Conservation (phyloP, 805 yeast species). For the Candida namnaoensis region DNA sequence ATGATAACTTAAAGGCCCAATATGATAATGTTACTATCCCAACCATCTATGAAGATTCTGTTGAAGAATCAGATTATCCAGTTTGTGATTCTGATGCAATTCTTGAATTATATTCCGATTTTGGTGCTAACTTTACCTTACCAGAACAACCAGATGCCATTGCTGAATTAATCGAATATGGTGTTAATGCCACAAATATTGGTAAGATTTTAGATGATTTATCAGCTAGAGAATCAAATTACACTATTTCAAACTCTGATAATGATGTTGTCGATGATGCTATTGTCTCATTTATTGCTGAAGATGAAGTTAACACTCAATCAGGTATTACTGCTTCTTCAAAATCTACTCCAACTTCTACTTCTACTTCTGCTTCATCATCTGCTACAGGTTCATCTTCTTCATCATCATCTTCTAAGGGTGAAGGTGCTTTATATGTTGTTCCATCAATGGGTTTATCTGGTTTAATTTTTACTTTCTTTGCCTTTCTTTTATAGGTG, state of each 20-base stretch:
- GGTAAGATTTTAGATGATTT: conserved; percentile 35
- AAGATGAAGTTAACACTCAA: conserved; percentile 27
- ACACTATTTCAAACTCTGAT: conserved; percentile 26
- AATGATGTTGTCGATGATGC: conserved; percentile 25
- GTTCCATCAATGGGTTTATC: conserved; percentile 16
- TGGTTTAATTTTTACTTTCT: conserved; percentile 23
- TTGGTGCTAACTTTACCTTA: conserved; percentile 38
- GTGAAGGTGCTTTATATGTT: conserved; percentile 3
- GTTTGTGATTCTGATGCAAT: conserved; percentile 33
- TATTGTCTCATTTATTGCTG: conserved; percentile 26
- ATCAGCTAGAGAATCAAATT: conserved; percentile 26
- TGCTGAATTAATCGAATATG: conserved; percentile 33
- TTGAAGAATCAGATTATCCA: conserved; percentile 20
- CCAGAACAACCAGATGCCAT: conserved; percentile 39
- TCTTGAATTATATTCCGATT: conserved; percentile 25
- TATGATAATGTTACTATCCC: conserved; percentile 28
- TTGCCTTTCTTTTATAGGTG: conserved; percentile 29
- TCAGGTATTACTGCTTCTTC: conserved; percentile 10
- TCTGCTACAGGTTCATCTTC: conserved; percentile 11
- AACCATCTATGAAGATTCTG: conserved; percentile 25
- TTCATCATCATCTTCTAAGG: conserved; percentile 9
- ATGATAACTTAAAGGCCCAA: conserved; percentile 36
- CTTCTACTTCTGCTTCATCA: conserved; percentile 10
- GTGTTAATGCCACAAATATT: conserved; percentile 34
- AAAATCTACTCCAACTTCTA: conserved; percentile 7